Base-by-base conservation (phyloP, 768 basidiomycete species). In the Termitomyces sp. region DNA sequence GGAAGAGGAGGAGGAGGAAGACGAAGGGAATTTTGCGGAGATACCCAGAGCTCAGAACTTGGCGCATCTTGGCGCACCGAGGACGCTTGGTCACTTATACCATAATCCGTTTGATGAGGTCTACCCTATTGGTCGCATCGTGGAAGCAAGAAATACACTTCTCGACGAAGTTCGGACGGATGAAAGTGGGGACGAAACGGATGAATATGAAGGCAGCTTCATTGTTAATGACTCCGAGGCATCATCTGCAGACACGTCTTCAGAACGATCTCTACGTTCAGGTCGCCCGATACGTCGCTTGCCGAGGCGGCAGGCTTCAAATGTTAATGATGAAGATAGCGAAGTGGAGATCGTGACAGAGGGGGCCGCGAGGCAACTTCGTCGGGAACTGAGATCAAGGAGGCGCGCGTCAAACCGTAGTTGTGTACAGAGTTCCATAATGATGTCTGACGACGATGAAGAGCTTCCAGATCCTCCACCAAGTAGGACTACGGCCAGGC, bases 181-280 rank as follows among this genome's bases (percentile, higher is more conserved):
- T n/a, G 62, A 59, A 26, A 58, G 49, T 32, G 69, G 61, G 4
- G 66, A 67, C 4, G 74, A 63, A 2, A 75, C 76, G 0, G 76
- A 71, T 18, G 74, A 66, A 13, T 83, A 82, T 50, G 80, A 80
- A 58, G 74, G 75, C 60, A 82, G 82, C 65, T 85, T 85, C 62
- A 83, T 85, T 50, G 82, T n/a, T n/a, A n/a, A 83, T 42, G 83
- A 84, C 43, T 71, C 61, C 26, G 72, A 72, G 18, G 69, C 64
- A 32, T 56, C 32, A 27, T 16, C 29, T 3, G 26, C 49, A 24
- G 31, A n/a, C 37, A n/a, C 27, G 9, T 37, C 44, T 31, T 27
- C 36, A 3, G 41, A 37, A 2, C n/a, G 1, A 41, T 41, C 16
- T 22, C 24, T 31, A 5, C 55, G 9, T 49, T 29, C 27, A 41